Conservation (phyloP, 805 yeast genomes). For the Starmera quercuum region DNA sequence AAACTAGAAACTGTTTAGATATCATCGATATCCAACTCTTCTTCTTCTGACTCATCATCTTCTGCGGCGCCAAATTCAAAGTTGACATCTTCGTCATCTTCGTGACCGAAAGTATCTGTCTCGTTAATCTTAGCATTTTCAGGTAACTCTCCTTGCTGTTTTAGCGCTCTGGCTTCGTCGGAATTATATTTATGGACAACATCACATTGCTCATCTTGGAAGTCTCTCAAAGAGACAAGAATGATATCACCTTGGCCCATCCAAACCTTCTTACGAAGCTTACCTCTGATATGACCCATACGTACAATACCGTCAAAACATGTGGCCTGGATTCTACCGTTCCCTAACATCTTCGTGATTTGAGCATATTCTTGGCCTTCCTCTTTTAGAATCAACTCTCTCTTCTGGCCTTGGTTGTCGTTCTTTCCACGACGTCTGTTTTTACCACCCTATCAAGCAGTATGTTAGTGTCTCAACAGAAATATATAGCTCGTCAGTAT, state of each 20-base stretch:
- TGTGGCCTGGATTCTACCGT: constrained; percentile 90
- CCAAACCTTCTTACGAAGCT: constrained; percentile 99
- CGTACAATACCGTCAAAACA: constrained; percentile 94
- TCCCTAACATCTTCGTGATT: constrained; percentile 96
- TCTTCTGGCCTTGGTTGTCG: constrained; percentile 82
- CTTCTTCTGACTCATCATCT: constrained; percentile 67
- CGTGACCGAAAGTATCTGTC: constrained; percentile 94
- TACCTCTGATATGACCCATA: constrained; percentile 98
- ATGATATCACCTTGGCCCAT: constrained; percentile 98
- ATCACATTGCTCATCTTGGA: constrained; percentile 97
- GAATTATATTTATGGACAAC: constrained; percentile 94
- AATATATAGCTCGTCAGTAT: too few species aligned
- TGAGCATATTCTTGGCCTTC: constrained; percentile 99
- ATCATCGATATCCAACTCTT: constrained; percentile 84
- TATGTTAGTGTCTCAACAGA: too few species aligned
- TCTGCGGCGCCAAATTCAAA: constrained; percentile 96
- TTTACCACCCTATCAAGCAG: constrained; percentile 84
- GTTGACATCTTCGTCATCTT: constrained; percentile 95
- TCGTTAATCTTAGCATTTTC: constrained; percentile 96
- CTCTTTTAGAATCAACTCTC: constrained; percentile 86
- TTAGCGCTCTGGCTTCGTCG: constrained; percentile 96
- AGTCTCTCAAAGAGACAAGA: constrained; percentile 91
- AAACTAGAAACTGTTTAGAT: constrained; percentile 41
- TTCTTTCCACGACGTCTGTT: constrained; percentile 98
- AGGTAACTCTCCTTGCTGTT: constrained; percentile 94